A percentile compares a stretch with the other conserved stretches of the same genome.
Evolutionary conservation across 768 basidiomycete species (phyloP).

Genomic region (Dacryopinax primogenitus): DNA sequence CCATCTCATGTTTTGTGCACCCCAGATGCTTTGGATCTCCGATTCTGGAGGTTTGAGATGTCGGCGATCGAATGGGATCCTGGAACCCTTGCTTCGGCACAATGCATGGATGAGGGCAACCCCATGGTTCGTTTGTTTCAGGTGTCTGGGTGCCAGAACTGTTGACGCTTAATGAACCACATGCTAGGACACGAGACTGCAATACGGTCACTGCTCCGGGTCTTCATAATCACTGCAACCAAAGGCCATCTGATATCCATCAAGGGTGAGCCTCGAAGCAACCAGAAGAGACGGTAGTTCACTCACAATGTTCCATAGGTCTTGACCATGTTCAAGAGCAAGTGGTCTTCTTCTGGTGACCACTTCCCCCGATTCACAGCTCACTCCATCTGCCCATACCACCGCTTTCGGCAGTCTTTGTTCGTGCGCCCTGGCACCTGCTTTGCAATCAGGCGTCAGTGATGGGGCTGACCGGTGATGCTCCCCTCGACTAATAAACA

Average conservation of each 20-base stretch:
- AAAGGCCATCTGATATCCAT: not conserved
- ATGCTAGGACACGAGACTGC: not conserved
- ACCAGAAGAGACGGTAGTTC: not conserved
- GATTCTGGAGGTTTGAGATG: too few relatives aligned
- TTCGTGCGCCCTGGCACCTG: not conserved
- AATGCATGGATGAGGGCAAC: too few relatives aligned
- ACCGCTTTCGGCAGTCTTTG: constrained; percentile 1
- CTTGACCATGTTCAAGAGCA: not conserved
- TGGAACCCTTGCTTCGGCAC: too few relatives aligned
- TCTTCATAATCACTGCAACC: not conserved
- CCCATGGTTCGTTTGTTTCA: too few relatives aligned
- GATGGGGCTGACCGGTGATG: not conserved
- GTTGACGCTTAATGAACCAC: too few relatives aligned
- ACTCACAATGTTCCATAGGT: not conserved
- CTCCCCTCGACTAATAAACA: not conserved
- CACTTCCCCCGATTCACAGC: not conserved
- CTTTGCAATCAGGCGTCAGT: not conserved
- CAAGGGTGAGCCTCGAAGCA: not conserved
- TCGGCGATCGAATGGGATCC: too few relatives aligned
- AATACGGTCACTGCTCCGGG: not conserved
- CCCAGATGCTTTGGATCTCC: too few relatives aligned
- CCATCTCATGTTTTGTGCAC: too few relatives aligned
- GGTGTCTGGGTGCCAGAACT: too few relatives aligned
- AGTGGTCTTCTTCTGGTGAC: not conserved
- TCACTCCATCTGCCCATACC: constrained; percentile 2